Conservation (phyloP, 1,284 basidiomycete species). For the Fistulina hepatica region DNA sequence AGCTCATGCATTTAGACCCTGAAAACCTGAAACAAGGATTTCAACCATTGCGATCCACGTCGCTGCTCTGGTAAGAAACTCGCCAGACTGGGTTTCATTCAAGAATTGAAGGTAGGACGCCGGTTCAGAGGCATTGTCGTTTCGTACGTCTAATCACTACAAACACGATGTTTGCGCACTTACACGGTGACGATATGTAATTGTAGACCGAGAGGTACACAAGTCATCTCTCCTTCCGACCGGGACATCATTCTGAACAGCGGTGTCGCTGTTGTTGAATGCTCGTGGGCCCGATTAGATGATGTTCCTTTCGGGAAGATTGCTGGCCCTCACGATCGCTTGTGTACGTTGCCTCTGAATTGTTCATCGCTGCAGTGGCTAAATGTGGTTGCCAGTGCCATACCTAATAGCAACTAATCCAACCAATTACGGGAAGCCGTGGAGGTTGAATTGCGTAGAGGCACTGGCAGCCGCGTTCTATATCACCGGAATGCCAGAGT, state of each 20-base stretch:
- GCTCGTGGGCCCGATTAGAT: constrained; percentile 91
- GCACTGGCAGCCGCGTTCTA: constrained; percentile 90
- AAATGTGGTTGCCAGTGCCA: constrained; percentile 51
- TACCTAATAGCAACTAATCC: constrained; percentile 90
- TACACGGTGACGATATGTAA: not conserved
- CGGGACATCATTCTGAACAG: constrained; percentile 64
- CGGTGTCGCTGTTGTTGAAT: constrained; percentile 93
- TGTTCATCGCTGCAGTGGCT: constrained; percentile 1
- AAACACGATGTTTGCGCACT: not conserved
- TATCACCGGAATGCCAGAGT: constrained; percentile 74
- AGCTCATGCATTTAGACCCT: constrained; percentile 1
- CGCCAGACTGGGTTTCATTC: constrained; percentile 75
- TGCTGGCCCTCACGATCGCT: constrained; percentile 82
- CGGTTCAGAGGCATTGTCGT: constrained; percentile 88
- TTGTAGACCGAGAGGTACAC: constrained; percentile 77
- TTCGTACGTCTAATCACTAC: constrained; percentile 46
- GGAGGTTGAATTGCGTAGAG: constrained; percentile 86
- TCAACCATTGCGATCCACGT: constrained; percentile 93
- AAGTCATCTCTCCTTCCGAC: constrained; percentile 77
- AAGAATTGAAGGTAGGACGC: constrained; percentile 74
- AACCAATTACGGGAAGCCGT: constrained; percentile 92
- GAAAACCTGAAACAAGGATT: constrained; percentile 59
- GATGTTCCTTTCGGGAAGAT: constrained; percentile 95
- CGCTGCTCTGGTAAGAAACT: constrained; percentile 95
- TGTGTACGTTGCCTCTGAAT: constrained; percentile 45